phyloP scores from a whole-genome alignment of 2,329 filamentous ascomycete species.

The Chrysoporthe puriensis region DNA sequence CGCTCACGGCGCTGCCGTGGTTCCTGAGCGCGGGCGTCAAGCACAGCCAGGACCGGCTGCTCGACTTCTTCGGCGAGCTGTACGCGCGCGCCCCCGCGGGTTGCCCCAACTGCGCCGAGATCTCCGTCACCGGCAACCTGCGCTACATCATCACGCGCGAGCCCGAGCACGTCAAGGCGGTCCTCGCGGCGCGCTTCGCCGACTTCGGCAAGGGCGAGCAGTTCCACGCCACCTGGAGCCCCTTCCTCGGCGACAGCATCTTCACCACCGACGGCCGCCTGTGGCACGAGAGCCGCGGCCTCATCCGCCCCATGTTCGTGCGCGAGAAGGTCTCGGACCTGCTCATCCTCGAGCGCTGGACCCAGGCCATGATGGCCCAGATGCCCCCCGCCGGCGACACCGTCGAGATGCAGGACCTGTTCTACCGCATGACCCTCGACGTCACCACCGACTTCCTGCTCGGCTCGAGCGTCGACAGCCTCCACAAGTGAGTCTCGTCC shows the following conservation, averaged over 20 bases:
- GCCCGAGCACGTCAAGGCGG: slow-evolving; percentile 59
- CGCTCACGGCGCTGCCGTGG: slow-evolving; percentile 39
- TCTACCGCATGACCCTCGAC: slow-evolving; percentile 69
- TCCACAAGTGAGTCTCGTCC: slow-evolving; percentile 42
- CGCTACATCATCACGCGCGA: slow-evolving; percentile 54
- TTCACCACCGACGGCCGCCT: slow-evolving; percentile 55
- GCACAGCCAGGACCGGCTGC: slow-evolving; percentile 39
- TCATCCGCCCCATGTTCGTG: slow-evolving; percentile 59
- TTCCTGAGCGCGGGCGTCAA: slow-evolving; percentile 36
- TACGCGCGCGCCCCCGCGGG: slow-evolving; percentile 36
- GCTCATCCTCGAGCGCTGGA: slow-evolving; percentile 62
- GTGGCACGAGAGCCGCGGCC: slow-evolving; percentile 58
- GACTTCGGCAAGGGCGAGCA: slow-evolving; percentile 53
- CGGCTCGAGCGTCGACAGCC: slow-evolving; percentile 56
- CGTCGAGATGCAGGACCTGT: slow-evolving; percentile 64
- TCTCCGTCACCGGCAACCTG: slow-evolving; percentile 38
- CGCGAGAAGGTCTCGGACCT: slow-evolving; percentile 53
- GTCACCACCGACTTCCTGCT: slow-evolving; percentile 71
- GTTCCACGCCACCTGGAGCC: slow-evolving; percentile 49
- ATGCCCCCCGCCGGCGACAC: slow-evolving; percentile 58
- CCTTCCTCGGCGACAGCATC: slow-evolving; percentile 59
- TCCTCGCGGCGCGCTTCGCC: slow-evolving; percentile 60
- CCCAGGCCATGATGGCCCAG: slow-evolving; percentile 59
- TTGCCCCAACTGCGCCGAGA: slow-evolving; percentile 43
- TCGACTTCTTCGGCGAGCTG: slow-evolving; percentile 38